phyloP scores from a whole-genome alignment of 2,329 filamentous ascomycete species.

The Pseudocercospora fijiensis region DNA sequence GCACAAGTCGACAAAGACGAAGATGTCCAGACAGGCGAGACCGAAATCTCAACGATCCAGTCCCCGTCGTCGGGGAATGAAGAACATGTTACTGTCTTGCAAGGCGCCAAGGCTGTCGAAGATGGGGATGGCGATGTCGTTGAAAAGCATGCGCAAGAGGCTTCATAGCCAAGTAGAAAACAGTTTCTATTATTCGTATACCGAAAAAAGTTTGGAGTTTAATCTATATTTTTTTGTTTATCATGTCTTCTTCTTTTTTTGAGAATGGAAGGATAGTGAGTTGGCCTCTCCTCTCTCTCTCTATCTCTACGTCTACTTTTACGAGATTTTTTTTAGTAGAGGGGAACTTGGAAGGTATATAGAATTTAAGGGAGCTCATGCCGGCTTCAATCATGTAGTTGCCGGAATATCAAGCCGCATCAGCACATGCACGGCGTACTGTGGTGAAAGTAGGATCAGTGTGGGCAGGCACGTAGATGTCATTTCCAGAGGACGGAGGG shows the following conservation, averaged over 20 bases:
- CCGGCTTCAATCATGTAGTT: background rate
- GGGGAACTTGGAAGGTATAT: no score
- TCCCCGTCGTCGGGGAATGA: slow-evolving; percentile 28
- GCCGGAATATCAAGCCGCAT: background rate
- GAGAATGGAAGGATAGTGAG: background rate
- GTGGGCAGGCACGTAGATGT: background rate
- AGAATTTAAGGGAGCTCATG: background rate
- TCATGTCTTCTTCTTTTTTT: background rate
- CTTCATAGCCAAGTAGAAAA: background rate
- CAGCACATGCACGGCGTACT: background rate
- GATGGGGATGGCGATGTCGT: slow-evolving; percentile 37
- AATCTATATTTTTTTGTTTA: no score
- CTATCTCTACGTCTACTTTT: no score
- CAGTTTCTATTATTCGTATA: background rate
- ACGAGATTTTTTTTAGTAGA: no score
- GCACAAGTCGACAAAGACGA: slow-evolving; percentile 13
- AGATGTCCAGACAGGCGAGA: slow-evolving; percentile 23
- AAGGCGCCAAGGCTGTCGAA: slow-evolving; percentile 34
- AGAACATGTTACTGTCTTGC: slow-evolving; percentile 33
- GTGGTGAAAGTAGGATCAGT: background rate
- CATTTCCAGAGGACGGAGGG: background rate
- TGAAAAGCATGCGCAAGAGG: slow-evolving; percentile 31
- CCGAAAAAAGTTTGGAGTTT: background rate
- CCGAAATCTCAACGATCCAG: slow-evolving; percentile 21
- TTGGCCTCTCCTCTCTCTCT: no score